Conservation (phyloP, 2,329 filamentous ascomycete genomes). For the Ustilaginoidea virens region DNA sequence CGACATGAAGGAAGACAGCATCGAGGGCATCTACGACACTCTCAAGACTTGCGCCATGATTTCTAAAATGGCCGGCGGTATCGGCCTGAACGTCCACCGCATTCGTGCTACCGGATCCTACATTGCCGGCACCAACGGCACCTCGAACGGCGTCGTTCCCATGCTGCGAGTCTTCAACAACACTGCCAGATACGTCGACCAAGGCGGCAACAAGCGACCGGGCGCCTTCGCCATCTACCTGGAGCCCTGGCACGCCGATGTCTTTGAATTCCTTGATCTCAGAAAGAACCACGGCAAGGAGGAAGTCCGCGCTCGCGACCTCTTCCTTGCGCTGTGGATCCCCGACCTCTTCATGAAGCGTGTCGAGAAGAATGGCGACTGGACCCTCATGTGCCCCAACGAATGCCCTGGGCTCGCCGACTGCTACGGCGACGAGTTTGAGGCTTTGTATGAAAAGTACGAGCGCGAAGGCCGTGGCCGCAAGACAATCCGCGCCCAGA, state of each 20-base stretch:
- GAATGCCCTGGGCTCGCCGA: constrained; percentile 91
- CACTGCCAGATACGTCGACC: constrained; percentile 95
- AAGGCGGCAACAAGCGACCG: constrained; percentile 97
- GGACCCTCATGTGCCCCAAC: constrained; percentile 97
- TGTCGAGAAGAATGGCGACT: constrained; percentile 89
- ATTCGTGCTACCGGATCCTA: constrained; percentile 97
- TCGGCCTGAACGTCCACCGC: constrained; percentile 89
- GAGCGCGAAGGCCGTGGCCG: constrained; percentile 78
- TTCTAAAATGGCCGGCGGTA: constrained; percentile 97
- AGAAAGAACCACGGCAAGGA: constrained; percentile 99
- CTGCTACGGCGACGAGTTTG: constrained; percentile 94
- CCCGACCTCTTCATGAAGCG: constrained; percentile 99
- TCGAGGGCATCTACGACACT: constrained; percentile 97
- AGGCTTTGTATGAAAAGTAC: constrained; percentile 85
- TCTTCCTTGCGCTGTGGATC: constrained; percentile 97
- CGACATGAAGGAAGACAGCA: constrained; percentile 99
- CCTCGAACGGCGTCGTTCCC: constrained; percentile 90
- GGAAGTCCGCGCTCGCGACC: constrained; percentile 87
- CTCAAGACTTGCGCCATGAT: constrained; percentile 99
- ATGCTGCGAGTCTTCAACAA: constrained; percentile 99
- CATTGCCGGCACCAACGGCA: constrained; percentile 95
- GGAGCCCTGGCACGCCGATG: constrained; percentile 96
- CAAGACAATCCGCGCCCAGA: constrained; percentile 89
- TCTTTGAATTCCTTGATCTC: constrained; percentile 93
- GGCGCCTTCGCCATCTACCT: constrained; percentile 98